Percentiles rank a stretch among this genome's conserved stretches.
Evolutionary conservation across 352 stramenopile genomes (phyloP).

Genomic region (Globisporangium spiculum): DNA sequence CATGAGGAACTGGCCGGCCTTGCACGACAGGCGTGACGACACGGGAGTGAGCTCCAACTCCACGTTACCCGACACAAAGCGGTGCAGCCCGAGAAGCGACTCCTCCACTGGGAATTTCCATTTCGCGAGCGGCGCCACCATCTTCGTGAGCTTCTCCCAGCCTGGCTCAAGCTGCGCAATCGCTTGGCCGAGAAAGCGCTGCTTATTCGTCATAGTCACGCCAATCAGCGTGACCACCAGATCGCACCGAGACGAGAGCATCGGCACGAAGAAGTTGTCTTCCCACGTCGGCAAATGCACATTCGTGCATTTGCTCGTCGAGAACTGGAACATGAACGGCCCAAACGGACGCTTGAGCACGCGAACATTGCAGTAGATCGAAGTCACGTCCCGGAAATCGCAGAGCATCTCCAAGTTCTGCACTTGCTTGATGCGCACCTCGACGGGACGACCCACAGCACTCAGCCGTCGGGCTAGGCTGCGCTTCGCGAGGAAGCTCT

Average conservation of each 20-base stretch:
- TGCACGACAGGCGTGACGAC: slow-evolving; percentile 55
- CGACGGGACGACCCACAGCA: slow-evolving; percentile 54
- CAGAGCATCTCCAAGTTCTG: slow-evolving; percentile 66
- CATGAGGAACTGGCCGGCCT: slow-evolving; percentile 79
- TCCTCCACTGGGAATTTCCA: slow-evolving; percentile 83
- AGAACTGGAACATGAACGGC: slow-evolving; percentile 87
- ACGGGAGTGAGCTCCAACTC: slow-evolving; percentile 55
- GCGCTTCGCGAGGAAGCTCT: slow-evolving; percentile 35
- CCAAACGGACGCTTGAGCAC: slow-evolving; percentile 86
- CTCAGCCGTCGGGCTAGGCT: slow-evolving; percentile 41
- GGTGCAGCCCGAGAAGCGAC: slow-evolving; percentile 58
- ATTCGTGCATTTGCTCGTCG: slow-evolving; percentile 49
- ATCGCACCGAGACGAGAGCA: slow-evolving; percentile 81
- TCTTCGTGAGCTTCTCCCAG: slow-evolving; percentile 49
- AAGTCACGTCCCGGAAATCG: slow-evolving; percentile 67
- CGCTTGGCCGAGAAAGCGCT: slow-evolving; percentile 69
- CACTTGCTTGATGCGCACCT: slow-evolving; percentile 49
- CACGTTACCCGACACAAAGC: slow-evolving; percentile 62
- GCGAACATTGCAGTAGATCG: slow-evolving; percentile 72
- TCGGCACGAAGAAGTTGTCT: slow-evolving; percentile 73
- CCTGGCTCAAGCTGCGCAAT: slow-evolving; percentile 53
- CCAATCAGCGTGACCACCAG: slow-evolving; percentile 76
- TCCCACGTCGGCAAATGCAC: slow-evolving; percentile 56
- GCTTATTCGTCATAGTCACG: slow-evolving; percentile 45
- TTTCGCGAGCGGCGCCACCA: slow-evolving; percentile 52